Evolutionary conservation across 2,329 filamentous ascomycete genomes (phyloP).

Genomic region (Pseudopithomyces chartarum): DNA sequence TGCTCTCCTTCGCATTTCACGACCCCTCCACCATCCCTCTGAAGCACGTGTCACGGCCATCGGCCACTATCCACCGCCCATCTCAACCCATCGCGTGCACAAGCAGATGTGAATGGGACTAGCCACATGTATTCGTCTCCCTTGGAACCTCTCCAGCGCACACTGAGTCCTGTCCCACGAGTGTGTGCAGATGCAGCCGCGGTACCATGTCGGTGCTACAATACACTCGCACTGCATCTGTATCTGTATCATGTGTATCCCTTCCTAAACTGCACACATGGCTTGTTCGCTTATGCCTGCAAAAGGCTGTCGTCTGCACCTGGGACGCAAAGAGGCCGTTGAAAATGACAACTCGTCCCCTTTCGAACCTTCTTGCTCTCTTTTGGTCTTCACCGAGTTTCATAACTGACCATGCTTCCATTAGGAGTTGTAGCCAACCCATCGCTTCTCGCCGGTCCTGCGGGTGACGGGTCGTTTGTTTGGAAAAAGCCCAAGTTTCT

Average conservation of each 20-base stretch:
- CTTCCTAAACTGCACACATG: slow-evolving; percentile 36
- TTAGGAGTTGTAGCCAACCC: slow-evolving; percentile 46
- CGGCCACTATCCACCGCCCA: background rate
- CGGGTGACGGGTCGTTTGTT: slow-evolving; percentile 34
- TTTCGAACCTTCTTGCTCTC: slow-evolving; percentile 27
- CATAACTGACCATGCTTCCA: slow-evolving; percentile 47
- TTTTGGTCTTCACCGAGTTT: slow-evolving; percentile 20
- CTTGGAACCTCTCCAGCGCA: slow-evolving; percentile 3
- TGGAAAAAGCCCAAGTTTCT: slow-evolving; percentile 40
- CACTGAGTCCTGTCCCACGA: slow-evolving; percentile 28
- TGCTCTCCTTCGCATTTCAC: slow-evolving; percentile 19
- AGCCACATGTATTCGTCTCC: slow-evolving; percentile 1
- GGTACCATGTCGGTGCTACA: slow-evolving; percentile 38
- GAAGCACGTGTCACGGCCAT: slow-evolving; percentile 9
- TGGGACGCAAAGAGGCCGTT: slow-evolving; percentile 32
- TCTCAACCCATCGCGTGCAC: slow-evolving; percentile 1
- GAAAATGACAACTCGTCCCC: slow-evolving; percentile 38
- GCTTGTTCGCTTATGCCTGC: slow-evolving; percentile 37
- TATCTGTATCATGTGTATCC: slow-evolving; percentile 27
- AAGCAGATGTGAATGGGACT: background rate
- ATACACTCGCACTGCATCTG: slow-evolving; percentile 37
- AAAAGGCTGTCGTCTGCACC: slow-evolving; percentile 34
- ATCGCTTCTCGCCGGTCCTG: slow-evolving; percentile 40
- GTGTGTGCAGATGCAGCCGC: slow-evolving; percentile 27
- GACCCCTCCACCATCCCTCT: slow-evolving; percentile 5